Evolutionary conservation across 192 early-diverging fungal genomes (phyloP), one percentile per base, ranked within the genome.

Genomic region (Chytriomyces sp.): DNA sequence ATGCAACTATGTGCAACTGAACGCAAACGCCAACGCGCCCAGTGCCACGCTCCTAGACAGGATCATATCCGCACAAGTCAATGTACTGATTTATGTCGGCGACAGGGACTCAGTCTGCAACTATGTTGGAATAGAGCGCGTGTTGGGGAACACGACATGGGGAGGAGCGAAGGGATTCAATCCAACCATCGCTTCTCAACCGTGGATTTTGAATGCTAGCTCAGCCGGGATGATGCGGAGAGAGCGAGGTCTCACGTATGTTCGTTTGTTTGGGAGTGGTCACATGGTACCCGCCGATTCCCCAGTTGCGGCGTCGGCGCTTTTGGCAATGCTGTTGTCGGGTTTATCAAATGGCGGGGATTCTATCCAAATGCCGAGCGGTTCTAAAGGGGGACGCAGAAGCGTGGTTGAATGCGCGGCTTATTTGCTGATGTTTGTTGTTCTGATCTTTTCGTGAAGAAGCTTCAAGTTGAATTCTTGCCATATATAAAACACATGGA

Each of bases 261-360:
- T 87, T 28, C 75, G 81, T 18, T 47, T 93, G 10, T 78, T 88
- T 49, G 82, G 85, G 18, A 88, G 89, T 5, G 92, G 92, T 0
- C 92, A 93, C 75, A 81, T 92, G 81, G 85, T 88, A 5, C 86
- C 88, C 7, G 89, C 86, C 46, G 92, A 93, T 80, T 86, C 88
- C 73, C 87, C 84, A 11, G 82, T 61, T 50, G 45, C 6, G 23
- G 69, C 18, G 4, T 68, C 45, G 49, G 64, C 64, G 6, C 8
- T 76, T 46, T 44, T 76, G 18, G 18, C 53, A 5, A 20, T n/a
- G 53, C 16, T 20, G 16, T 57, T 57, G 53, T 57, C 20, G 13
- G 53, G 53, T 20, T 57, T 5, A 13, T 57, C 53, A n/a, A 57
- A 57, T 35, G 35, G 35, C 35, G 35, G 35, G 35, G 35, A 35